Percentiles rank a stretch among this genome's conserved stretches.
phyloP scores from a whole-genome alignment of 2,329 filamentous ascomycete species.

The Botryotinia convoluta region DNA sequence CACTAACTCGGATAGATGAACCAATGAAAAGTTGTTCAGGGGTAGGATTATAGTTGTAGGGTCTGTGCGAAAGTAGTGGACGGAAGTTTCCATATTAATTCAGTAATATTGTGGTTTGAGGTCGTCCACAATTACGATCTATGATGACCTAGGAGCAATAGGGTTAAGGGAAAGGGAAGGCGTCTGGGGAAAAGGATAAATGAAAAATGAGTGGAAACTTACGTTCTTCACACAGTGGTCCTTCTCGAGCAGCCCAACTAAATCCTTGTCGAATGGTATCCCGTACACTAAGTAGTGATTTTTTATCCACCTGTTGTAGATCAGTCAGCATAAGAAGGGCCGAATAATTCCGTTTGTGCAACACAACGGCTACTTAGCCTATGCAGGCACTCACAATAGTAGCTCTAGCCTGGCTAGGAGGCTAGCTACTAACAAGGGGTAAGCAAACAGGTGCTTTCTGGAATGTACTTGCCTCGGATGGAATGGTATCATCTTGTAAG shows the following conservation, averaged over 20 bases:
- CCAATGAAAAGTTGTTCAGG: constrained; percentile 26
- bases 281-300: constrained; percentile 78
- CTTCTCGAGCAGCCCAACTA: constrained; percentile 93
- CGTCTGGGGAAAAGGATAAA: constrained; percentile 16
- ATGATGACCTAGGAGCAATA: background rate
- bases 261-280: constrained; percentile 96
- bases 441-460: constrained; percentile 12
- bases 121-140: background rate
- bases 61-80: background rate
- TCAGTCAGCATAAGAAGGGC: constrained; percentile 34
- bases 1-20: constrained; percentile 22
- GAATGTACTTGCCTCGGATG: constrained; percentile 64
- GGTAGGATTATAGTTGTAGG: background rate
- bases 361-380: constrained; percentile 8
- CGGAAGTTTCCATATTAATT: constrained; percentile 17
- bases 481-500: constrained; percentile 91
- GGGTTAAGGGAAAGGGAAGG: background rate
- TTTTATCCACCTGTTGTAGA: constrained; percentile 74
- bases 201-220: constrained; percentile 45
- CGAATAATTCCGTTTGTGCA: constrained; percentile 24
- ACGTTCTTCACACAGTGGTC: constrained; percentile 96
- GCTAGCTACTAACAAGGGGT: background rate
- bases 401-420: background rate
- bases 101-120: background rate
- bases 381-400: constrained; percentile 4